Base-by-base conservation (phyloP, 1,139 yeast species). In the Debaryomycetaceae sp. region DNA sequence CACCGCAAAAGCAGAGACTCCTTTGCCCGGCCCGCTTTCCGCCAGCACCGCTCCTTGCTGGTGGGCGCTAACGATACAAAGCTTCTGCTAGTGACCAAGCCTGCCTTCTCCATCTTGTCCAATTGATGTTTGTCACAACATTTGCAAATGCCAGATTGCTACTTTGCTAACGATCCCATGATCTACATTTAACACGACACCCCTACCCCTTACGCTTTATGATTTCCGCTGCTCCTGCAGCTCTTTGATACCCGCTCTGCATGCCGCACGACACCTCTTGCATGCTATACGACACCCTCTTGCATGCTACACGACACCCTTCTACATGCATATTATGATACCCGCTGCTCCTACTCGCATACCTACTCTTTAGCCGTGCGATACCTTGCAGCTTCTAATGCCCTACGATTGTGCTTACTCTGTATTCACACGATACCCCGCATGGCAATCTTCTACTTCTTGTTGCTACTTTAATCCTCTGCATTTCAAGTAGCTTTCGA, bases 61-160 rank as follows among this genome's bases (percentile, higher is more conserved):
- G 59, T 60, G 24, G 68, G 68, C 4, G 55, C 50, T 29, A 62
- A 62, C 38, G 60, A 53, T 25, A 43, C 58, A 25, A 62, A 62
- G 38, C 43, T 47, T 28, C 43, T 42, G 25, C 49, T 62, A 30
- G 55, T 62, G 22, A 50, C 45, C 30, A 61, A 60, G 40, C 56
- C 51, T 38, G 40, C 37, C 25, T 52, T 53, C 30, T 37, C 39
- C 23, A 44, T 53, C 26, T 37, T 42, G 26, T 11, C 26, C 6
- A 22, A 22, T 22, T 22, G n/a, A 22, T 10, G 6, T 18, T 18
- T 18, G 8, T 18, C 20, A 7, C 10, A 7, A 6, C 20, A 18
- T 10, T 18, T 18, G 10, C 20, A 18, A 10, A n/a, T n/a, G n/a
- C n/a, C n/a, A 6, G 20, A 18, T 6, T 18, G 6, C 10, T 10